phyloP scores from a whole-genome alignment of 257 asterid genomes.

The Solanum sejunctum region DNA sequence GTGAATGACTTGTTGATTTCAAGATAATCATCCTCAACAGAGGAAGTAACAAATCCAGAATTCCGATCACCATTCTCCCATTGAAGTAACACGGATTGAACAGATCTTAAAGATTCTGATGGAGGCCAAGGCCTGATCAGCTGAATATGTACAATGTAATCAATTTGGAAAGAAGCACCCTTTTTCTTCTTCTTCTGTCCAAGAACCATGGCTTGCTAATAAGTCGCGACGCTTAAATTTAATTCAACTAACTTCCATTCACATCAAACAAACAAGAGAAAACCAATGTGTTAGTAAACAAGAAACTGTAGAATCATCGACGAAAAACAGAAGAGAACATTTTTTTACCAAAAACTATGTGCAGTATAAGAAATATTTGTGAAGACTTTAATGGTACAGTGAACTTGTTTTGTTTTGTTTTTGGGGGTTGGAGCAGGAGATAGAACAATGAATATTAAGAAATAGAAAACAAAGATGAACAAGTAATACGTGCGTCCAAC shows the following conservation, averaged over 20 bases:
- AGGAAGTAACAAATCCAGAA: slow-evolving; percentile 52
- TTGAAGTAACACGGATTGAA: slow-evolving; percentile 64
- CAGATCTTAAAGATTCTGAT: slow-evolving; percentile 46
- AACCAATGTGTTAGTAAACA: not conserved
- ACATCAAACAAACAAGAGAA: not conserved
- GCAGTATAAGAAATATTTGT: not conserved
- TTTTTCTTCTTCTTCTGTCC: slow-evolving; percentile 55
- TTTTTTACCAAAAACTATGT: not conserved
- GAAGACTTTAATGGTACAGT: not conserved
- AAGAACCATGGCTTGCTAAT: slow-evolving; percentile 56
- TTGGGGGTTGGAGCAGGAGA: not conserved
- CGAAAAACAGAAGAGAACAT: not conserved
- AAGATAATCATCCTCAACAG: slow-evolving; percentile 48
- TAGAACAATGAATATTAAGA: not conserved
- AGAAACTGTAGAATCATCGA: not conserved
- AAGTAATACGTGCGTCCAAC: slow-evolving; percentile 5
- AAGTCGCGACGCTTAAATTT: not conserved
- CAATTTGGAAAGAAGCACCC: slow-evolving; percentile 34
- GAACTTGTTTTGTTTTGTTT: not conserved
- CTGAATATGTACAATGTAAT: slow-evolving; percentile 39
- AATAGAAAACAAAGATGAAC: not conserved
- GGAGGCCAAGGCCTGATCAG: slow-evolving; percentile 90
- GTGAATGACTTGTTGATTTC: slow-evolving; percentile 50
- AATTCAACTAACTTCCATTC: not conserved
- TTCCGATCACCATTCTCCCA: slow-evolving; percentile 60